phyloP scores from a whole-genome alignment of 306 rosid genomes.

The Oemleria cerasiformis region DNA sequence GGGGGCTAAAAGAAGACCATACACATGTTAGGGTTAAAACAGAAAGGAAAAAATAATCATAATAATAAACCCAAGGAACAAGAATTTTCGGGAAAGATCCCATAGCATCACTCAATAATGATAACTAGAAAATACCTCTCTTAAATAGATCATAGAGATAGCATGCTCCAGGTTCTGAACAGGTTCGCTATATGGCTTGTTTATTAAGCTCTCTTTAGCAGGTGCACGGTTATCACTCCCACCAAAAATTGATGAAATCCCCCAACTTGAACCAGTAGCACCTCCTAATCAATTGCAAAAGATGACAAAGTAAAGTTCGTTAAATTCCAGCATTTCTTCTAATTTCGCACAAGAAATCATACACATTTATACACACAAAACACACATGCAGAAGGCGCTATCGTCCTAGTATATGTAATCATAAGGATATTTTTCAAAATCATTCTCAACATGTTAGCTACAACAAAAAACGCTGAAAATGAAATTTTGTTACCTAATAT shows the following conservation, averaged over 20 bases:
- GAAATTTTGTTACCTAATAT: constrained; percentile 11
- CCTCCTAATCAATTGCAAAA: constrained; percentile 45
- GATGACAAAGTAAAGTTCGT: constrained; percentile 13
- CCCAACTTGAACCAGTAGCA: constrained; percentile 69
- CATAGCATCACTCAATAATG: constrained; percentile 8
- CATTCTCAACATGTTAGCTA: background rate
- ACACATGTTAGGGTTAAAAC: constrained; percentile 14
- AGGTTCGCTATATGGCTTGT: constrained; percentile 57
- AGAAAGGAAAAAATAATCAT: constrained; percentile 9
- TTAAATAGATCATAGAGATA: constrained; percentile 71
- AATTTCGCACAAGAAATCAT: background rate
- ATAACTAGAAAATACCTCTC: constrained; percentile 56
- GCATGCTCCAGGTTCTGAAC: constrained; percentile 60
- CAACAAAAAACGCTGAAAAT: constrained; percentile 10
- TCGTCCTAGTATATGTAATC: background rate
- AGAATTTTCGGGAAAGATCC: background rate
- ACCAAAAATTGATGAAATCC: constrained; percentile 92
- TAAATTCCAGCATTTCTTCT: background rate
- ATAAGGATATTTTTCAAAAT: background rate
- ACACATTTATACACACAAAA: background rate
- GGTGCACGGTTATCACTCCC: constrained; percentile 61
- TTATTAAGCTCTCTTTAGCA: constrained; percentile 50
- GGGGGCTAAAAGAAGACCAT: constrained; percentile 68
- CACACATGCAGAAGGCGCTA: background rate
- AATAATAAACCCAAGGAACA: background rate